A percentile compares a stretch with the other conserved stretches of the same genome.
phyloP scores from a whole-genome alignment of 176 grass and related monocot species.

The Puya raimondii region DNA sequence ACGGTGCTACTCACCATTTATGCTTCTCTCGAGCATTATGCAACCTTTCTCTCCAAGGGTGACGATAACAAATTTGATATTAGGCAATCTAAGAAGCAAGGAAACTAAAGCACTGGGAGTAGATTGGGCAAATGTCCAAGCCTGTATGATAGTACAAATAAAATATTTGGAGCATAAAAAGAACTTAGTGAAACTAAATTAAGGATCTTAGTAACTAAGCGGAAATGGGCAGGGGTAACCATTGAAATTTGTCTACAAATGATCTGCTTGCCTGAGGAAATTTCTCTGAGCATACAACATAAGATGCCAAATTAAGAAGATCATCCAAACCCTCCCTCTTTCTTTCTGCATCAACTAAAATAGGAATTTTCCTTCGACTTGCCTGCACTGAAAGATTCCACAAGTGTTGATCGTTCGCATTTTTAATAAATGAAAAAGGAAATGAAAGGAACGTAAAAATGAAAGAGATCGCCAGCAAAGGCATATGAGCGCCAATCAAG shows the following conservation, averaged over 20 bases:
- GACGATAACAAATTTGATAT: conserved; percentile 77
- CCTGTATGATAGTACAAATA: conserved; percentile 27
- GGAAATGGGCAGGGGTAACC: not conserved
- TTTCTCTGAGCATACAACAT: conserved; percentile 84
- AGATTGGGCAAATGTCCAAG: conserved; percentile 68
- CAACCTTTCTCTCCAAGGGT: conserved; percentile 70
- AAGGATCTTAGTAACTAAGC: not conserved
- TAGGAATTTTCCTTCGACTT: conserved; percentile 79
- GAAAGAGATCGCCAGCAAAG: not conserved
- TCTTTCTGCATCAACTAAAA: conserved; percentile 79
- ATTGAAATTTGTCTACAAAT: conserved; percentile 1
- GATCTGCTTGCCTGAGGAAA: conserved; percentile 52
- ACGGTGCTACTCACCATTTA: conserved; percentile 34
- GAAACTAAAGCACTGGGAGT: conserved; percentile 48
- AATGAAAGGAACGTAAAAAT: not conserved
- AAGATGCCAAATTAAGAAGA: conserved; percentile 71
- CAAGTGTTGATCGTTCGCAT: conserved; percentile 34
- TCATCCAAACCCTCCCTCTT: conserved; percentile 84
- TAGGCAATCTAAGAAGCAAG: conserved; percentile 78
- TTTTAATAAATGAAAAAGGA: not conserved
- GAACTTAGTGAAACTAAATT: not conserved
- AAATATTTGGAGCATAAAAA: not conserved
- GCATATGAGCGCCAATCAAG: too few species aligned
- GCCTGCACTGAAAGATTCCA: conserved; percentile 80
- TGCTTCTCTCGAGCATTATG: conserved; percentile 83